These are phyloP conservation scores for Myotisia sp. DNA, from an alignment of 2,329 filamentous ascomycete species.

Conservation along the genomic window DNA sequence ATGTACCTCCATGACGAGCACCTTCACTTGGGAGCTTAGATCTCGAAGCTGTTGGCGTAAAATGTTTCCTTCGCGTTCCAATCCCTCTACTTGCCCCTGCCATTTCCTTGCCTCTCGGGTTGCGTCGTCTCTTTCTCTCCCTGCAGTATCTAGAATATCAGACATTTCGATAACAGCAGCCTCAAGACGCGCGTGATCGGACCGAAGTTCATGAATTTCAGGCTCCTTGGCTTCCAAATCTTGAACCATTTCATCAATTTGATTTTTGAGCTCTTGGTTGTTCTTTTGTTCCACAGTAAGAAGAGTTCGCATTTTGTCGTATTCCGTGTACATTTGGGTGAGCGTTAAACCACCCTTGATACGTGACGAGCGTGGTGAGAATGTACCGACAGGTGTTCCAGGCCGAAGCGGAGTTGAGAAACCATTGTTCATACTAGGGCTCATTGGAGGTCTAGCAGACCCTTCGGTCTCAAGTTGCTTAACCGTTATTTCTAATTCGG, in stretches of 20 bases:
- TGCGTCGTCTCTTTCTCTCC: slow-evolving; percentile 63
- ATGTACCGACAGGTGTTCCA: slow-evolving; percentile 35
- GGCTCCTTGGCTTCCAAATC: slow-evolving; percentile 76
- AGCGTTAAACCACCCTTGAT: slow-evolving; percentile 42
- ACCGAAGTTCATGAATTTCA: slow-evolving; percentile 71
- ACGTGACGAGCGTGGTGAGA: slow-evolving; percentile 41
- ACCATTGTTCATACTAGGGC: slow-evolving; percentile 40
- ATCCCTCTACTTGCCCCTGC: slow-evolving; percentile 53
- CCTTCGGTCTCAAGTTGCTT: slow-evolving; percentile 46
- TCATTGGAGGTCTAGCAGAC: slow-evolving; percentile 34
- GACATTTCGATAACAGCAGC: slow-evolving; percentile 74
- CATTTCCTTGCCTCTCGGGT: slow-evolving; percentile 66
- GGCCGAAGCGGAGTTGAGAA: slow-evolving; percentile 37
- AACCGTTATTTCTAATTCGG: slow-evolving; percentile 50
- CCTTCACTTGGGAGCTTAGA: slow-evolving; percentile 76
- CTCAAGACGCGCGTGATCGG: slow-evolving; percentile 66
- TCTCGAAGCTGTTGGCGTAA: slow-evolving; percentile 78
- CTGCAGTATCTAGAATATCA: slow-evolving; percentile 65
- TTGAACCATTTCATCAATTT: slow-evolving; percentile 73
- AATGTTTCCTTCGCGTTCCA: slow-evolving; percentile 55
- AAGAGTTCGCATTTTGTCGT: slow-evolving; percentile 49
- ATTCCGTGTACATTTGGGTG: slow-evolving; percentile 51
- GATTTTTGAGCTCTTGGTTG: slow-evolving; percentile 57
- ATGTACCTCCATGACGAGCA: slow-evolving; percentile 75
- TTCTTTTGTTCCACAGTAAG: slow-evolving; percentile 60